Percentiles rank a stretch among this genome's conserved stretches.
These are phyloP conservation scores for Podaxis mareebaensis DNA, from an alignment of 768 basidiomycete genomes.

Conservation along the genomic window DNA sequence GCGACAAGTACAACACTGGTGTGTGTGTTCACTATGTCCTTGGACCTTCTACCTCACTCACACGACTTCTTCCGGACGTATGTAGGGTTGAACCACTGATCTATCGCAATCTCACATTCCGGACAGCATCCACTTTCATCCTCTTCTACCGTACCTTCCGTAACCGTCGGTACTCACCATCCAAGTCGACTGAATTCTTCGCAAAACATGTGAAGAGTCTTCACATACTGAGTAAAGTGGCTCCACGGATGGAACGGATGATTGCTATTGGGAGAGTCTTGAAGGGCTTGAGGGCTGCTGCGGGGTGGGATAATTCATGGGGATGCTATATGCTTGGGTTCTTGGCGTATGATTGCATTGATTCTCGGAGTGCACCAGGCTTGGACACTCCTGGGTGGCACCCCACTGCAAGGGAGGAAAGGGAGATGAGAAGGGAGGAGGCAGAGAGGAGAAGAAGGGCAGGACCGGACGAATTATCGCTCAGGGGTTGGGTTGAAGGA, in stretches of 20 bases:
- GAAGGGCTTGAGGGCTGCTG: constrained; percentile 1
- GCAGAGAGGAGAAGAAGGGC: constrained; percentile 6
- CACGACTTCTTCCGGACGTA: not conserved
- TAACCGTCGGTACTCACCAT: constrained; percentile 1
- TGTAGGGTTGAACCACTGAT: constrained; percentile 14
- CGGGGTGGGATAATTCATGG: constrained; percentile 12
- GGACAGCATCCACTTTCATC: not conserved
- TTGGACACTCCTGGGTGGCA: not conserved
- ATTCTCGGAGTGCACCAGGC: too few species aligned
- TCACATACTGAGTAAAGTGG: not conserved
- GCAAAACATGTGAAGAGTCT: constrained; percentile 8
- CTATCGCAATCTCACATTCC: constrained; percentile 8
- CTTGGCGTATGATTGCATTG: not conserved
- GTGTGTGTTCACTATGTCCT: not conserved
- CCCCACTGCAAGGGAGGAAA: not conserved
- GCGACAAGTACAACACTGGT: constrained; percentile 13
- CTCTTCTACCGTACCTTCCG: constrained; percentile 13
- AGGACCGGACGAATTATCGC: not conserved
- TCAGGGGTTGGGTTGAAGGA: not conserved
- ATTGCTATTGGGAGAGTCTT: constrained; percentile 3
- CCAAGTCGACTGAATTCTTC: constrained; percentile 11
- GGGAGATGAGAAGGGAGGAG: not conserved
- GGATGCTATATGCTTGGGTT: constrained; percentile 1
- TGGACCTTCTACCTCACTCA: not conserved
- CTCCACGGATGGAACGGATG: constrained; percentile 1